Evolutionary conservation across 2,329 filamentous ascomycete species (phyloP), one percentile per base, ranked within the genome.

Genomic region (Trichoderma koningiopsis): DNA sequence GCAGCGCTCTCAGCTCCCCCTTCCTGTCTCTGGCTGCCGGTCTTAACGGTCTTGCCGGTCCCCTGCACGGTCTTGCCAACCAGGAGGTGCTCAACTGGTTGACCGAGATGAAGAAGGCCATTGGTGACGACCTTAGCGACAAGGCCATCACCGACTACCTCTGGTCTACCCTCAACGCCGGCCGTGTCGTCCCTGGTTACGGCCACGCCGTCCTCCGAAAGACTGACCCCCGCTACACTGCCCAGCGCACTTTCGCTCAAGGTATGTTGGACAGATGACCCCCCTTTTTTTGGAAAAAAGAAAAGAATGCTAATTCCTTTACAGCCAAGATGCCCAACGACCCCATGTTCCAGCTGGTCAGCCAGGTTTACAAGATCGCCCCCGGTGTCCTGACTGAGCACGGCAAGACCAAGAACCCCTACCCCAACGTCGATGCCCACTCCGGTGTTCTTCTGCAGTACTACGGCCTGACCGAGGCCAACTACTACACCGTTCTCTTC

Each of bases 341-440:
- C 88, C 94, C 95, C 78, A 96, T 99, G 94, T 99, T 97, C 93
- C 94, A 99, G 90, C 92, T 99, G 76, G 96, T 99, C 86, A 96
- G 92, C 89, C 96, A 99, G 87, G 96, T 99, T 77, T 99, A 98
- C 92, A 99, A 99, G 93, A 98, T 99, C 78, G 96, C 96, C 74
- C 96, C 96, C 74, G 92, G 91, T 79, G 96, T 99, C 78, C 88
- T 99, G 82, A 99, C 96, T 75, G 94, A 99, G 91, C 96, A 99
- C 87, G 96, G 96, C 86, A 99, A 99, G 93, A 98, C 95, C 88
- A 98, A 98, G 92, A 97, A 98, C 92, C 95, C 95, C 75, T 98
- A 88, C 89, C 96, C 96, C 84, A 98, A 98, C 87, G 94, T 98
- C 79, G 95, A 98, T 80, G 94, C 95, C 79, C 96, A 98, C 92